Base-by-base conservation (phyloP, 257 asterid genomes). In the Thymus mandschuricus region DNA sequence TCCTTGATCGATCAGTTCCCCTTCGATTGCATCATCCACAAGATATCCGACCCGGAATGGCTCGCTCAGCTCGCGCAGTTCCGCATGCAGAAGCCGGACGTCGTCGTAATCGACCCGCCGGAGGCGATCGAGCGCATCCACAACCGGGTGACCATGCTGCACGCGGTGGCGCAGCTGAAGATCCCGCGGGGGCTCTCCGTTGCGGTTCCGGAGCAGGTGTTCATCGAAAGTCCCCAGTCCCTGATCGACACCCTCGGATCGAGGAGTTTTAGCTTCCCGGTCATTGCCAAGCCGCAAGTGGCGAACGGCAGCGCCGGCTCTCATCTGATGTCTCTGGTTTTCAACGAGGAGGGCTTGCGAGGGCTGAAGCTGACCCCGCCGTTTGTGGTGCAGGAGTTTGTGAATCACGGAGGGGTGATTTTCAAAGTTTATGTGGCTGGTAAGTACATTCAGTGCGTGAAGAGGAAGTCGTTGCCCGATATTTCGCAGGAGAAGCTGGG, bases 371-470 rank as follows among this genome's bases (percentile, higher is more conserved):
- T 84, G 52, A 54, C 77, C 38, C 76, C 86, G 6, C 88, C 98
- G 0, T 69, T 89, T 54, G 91, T 92, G 8, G 67, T 92, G 82
- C 98, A 92, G 82, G 95, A 89, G 78, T 88, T 92, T 64, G 88
- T 89, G 71, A 92, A 88, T 75, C 98, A 92, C 66, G 98, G 97
- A 28, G 98, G 96, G 30, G 89, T 92, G 46, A 75, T 92, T 66
- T 92, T 88, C 85, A 92, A 92, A 50, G 89, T 92, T 3, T 92
- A 92, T 38, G 96, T 89, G 45, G 95, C 90, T 28, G 98, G 97
- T 2, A 21, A 69, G 64, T 84, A 85, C 64, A 81, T 88, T 34
- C 83, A 71, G 64, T 88, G 92, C 64, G 97, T 88, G 64, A 90
- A 86, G 78, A 82, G 97, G 68, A 74, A 62, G 79, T 92, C 97